phyloP scores from a whole-genome alignment of 305 asterid species.

The Solanum aculeatissimum region DNA sequence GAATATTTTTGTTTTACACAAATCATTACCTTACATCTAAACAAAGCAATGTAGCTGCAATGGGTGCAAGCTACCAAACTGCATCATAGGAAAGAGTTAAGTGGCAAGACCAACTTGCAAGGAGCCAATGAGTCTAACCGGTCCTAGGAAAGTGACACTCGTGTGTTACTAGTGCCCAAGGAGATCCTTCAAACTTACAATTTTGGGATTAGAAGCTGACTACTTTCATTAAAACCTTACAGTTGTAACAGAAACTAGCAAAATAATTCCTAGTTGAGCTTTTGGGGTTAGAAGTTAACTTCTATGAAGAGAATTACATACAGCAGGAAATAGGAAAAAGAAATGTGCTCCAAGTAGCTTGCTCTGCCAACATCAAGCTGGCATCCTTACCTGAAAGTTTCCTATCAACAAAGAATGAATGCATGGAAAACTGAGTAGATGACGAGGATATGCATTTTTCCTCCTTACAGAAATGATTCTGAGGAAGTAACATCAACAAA shows the following conservation, averaged over 20 bases:
- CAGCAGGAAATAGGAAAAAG: background rate
- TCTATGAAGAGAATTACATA: background rate
- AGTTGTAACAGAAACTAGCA: background rate
- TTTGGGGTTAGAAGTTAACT: background rate
- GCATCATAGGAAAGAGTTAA: background rate
- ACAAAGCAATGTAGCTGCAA: background rate
- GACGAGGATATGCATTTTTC: background rate
- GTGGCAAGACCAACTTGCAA: background rate
- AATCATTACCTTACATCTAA: background rate
- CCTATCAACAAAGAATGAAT: background rate
- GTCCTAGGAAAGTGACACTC: background rate
- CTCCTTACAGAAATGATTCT: constrained; percentile 36
- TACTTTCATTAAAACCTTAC: background rate
- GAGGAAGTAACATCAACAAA: constrained; percentile 32
- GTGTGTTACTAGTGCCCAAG: background rate
- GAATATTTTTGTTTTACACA: background rate
- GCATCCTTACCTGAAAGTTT: background rate
- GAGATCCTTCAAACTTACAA: background rate
- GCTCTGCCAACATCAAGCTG: background rate
- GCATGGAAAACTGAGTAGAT: background rate
- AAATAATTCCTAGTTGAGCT: background rate
- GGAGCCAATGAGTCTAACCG: background rate
- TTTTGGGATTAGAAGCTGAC: background rate
- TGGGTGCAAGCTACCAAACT: background rate
- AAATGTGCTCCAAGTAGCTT: background rate